Evolutionary conservation across 495 filamentous ascomycete species (phyloP).

Genomic region (Penicillium riverlandense): DNA sequence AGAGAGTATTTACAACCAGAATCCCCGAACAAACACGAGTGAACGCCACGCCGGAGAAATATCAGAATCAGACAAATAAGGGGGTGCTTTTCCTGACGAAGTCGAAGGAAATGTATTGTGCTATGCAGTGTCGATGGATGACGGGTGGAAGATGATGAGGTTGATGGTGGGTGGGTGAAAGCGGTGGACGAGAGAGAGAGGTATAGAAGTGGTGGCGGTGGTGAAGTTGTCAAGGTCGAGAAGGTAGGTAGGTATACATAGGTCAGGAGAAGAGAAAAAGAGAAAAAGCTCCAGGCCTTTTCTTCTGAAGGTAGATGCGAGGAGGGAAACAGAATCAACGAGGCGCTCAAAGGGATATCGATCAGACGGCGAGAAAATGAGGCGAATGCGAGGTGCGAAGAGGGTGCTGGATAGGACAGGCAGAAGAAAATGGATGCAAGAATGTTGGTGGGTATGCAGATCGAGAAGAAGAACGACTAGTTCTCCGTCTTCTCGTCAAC

Average conservation of each 20-base stretch:
- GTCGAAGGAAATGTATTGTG: too few species aligned
- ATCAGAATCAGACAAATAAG: neutral
- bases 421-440: neutral
- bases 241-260: neutral
- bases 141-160: too few species aligned
- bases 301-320: conserved; percentile 1
- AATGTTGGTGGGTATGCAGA: neutral
- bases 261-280: neutral
- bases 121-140: too few species aligned
- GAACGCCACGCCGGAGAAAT: neutral
- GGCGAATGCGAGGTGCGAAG: conserved; percentile 1
- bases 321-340: conserved; percentile 9
- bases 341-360: conserved; percentile 24
- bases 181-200: neutral
- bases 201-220: neutral
- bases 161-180: neutral
- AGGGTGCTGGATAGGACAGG: neutral
- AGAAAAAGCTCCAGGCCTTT: conserved; percentile 21
- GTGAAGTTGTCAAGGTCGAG: neutral
- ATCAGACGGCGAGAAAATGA: conserved; percentile 2
- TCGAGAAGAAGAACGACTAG: neutral
- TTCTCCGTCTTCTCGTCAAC: conserved; percentile 21
- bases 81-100: too few species aligned
- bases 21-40: conserved; percentile 3
- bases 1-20: neutral